Evolutionary conservation across 768 basidiomycete genomes (phyloP).

Genomic region (Panaeolus cyanescens): DNA sequence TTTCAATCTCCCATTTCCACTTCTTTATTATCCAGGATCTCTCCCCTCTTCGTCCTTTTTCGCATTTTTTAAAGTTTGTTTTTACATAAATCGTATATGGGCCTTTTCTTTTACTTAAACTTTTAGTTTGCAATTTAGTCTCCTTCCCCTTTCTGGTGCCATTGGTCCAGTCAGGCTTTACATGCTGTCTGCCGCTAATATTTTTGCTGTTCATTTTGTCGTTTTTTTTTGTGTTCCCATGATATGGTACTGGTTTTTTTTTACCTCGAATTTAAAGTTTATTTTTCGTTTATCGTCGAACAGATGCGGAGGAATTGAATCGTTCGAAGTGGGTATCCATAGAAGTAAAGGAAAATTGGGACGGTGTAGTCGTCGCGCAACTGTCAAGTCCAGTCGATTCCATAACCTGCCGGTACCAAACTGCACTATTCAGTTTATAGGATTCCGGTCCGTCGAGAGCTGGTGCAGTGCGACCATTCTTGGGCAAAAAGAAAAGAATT

Average conservation of each 20-base stretch:
- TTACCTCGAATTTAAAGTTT: not conserved
- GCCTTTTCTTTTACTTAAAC: constrained; percentile 20
- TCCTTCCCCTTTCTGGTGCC: not conserved
- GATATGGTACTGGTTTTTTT: not conserved
- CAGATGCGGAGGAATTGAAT: not conserved
- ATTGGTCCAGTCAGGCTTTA: not conserved
- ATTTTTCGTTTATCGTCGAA: not conserved
- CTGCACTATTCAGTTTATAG: too few relatives aligned
- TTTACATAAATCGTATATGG: constrained; percentile 13
- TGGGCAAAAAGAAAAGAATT: too few relatives aligned
- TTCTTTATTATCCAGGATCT: constrained; percentile 10
- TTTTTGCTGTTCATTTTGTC: not conserved
- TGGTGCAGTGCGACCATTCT: too few relatives aligned
- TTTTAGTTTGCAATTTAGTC: constrained; percentile 9
- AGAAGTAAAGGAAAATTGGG: too few relatives aligned
- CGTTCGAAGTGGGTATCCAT: too few relatives aligned
- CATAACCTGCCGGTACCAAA: too few relatives aligned
- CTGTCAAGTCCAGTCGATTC: too few relatives aligned
- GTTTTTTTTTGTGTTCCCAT: not conserved
- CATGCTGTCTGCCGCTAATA: not conserved
- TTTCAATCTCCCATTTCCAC: constrained; percentile 4
- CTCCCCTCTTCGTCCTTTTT: constrained; percentile 7
- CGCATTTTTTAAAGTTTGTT: constrained; percentile 7
- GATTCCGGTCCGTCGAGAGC: too few relatives aligned
- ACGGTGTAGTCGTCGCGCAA: too few relatives aligned